Percentiles rank a stretch among this genome's conserved stretches.
Conservation (phyloP, 345 rosid genomes). For the Gossypium anomalum region DNA sequence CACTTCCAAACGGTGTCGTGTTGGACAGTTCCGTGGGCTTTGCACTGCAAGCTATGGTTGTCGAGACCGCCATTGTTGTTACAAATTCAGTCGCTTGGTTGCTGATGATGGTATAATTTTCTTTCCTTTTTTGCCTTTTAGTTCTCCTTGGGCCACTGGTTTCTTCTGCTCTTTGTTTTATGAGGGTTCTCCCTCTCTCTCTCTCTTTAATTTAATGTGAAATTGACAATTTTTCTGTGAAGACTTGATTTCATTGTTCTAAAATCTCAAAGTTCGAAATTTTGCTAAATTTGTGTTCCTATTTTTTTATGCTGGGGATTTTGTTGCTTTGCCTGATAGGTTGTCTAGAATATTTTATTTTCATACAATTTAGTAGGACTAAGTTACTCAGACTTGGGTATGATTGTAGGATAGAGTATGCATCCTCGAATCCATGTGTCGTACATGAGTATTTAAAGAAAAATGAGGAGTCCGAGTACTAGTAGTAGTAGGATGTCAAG, state of each 20-base stretch:
- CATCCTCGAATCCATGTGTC: no score
- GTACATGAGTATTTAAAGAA: no score
- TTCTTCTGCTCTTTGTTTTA: neutral
- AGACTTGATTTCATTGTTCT: neutral
- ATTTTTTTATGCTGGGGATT: neutral
- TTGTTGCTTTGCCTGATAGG: neutral
- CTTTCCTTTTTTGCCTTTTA: neutral
- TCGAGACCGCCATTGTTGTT: conserved; percentile 1
- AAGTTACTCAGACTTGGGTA: neutral
- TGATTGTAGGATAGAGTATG: neutral
- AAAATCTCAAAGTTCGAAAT: neutral
- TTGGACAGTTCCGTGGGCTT: neutral
- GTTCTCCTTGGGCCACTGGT: neutral
- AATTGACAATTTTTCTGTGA: neutral
- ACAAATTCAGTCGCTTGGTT: conserved; percentile 30
- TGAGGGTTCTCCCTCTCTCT: neutral
- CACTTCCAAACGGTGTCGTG: neutral
- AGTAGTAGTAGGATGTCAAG: no score
- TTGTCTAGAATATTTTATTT: neutral
- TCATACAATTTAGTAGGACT: neutral
- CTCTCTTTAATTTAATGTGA: neutral
- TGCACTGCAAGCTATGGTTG: neutral
- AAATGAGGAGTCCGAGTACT: no score
- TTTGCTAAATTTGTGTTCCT: neutral
- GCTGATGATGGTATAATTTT: conserved; percentile 31